Percentiles rank a stretch among this genome's conserved stretches.
Evolutionary conservation across 2,329 filamentous ascomycete genomes (phyloP).

Genomic region (Colletotrichum truncatum): DNA sequence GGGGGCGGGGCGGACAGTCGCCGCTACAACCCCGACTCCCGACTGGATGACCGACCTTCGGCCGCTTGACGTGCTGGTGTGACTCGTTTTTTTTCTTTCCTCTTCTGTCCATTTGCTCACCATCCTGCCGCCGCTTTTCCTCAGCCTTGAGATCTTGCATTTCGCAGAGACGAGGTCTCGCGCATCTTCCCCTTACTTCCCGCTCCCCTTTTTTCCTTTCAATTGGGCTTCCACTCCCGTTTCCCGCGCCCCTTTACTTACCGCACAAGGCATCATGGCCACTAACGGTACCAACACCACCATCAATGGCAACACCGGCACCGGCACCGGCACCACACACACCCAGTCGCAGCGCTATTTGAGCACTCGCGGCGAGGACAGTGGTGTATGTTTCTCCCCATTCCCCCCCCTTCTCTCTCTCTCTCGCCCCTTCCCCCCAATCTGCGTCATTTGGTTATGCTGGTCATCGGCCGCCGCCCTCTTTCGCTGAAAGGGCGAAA

Average conservation of each 20-base stretch:
- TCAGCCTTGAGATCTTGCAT: constrained; percentile 6
- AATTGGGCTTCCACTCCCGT: constrained; percentile 10
- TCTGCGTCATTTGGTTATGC: constrained; percentile 1
- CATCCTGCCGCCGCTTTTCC: constrained; percentile 4
- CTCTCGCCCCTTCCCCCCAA: background rate
- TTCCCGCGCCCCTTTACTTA: background rate
- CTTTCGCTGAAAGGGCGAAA: background rate
- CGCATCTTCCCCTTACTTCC: background rate
- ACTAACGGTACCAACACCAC: constrained; percentile 47
- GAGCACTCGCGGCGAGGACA: constrained; percentile 60
- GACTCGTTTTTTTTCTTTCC: constrained; percentile 21
- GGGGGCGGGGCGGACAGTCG: too few relatives aligned
- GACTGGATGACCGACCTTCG: constrained; percentile 26
- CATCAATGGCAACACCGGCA: constrained; percentile 38
- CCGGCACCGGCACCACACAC: constrained; percentile 42
- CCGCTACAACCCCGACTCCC: too few relatives aligned
- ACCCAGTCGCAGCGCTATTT: constrained; percentile 59
- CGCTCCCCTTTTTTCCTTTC: background rate
- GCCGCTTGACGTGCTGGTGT: constrained; percentile 26
- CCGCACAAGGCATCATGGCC: constrained; percentile 45
- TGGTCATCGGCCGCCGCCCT: background rate
- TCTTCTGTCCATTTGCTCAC: constrained; percentile 6
- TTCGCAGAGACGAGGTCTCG: constrained; percentile 7
- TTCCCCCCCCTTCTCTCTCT: background rate
- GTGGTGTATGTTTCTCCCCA: constrained; percentile 47